A percentile compares a stretch with the other conserved stretches of the same genome.
These are phyloP conservation scores for Periconia macrospinosa DNA, from an alignment of 2,329 filamentous ascomycete species.

Conservation along the genomic window DNA sequence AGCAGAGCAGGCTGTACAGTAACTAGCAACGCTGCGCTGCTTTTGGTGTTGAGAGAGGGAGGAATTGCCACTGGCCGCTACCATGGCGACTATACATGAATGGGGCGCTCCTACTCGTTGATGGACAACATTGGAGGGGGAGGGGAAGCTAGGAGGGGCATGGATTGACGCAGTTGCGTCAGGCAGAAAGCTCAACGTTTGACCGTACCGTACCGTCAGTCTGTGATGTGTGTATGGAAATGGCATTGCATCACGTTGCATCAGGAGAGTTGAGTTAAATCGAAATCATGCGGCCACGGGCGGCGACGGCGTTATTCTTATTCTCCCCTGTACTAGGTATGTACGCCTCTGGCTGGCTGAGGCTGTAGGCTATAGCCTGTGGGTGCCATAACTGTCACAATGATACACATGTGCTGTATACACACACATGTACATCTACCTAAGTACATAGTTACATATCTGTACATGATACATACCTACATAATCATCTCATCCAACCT, in stretches of 20 bases:
- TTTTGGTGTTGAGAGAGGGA: not conserved
- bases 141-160: not conserved
- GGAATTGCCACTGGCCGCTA: too few species aligned
- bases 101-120: not conserved
- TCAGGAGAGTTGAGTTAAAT: not conserved
- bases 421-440: not conserved
- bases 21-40: not conserved
- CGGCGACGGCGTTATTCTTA: too few species aligned
- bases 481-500: too few species aligned
- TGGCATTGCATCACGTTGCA: constrained; percentile 2
- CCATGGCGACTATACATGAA: not conserved
- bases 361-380: too few species aligned
- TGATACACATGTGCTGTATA: not conserved
- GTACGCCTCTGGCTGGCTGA: too few species aligned
- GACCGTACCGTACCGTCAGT: too few species aligned
- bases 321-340: too few species aligned
- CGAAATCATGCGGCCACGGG: too few species aligned
- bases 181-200: not conserved
- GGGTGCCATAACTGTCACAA: too few species aligned
- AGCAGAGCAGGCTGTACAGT: too few species aligned
- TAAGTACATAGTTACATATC: too few species aligned
- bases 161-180: constrained; percentile 8
- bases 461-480: too few species aligned
- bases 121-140: not conserved
- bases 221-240: not conserved